These are phyloP conservation scores for Vanderwaltozyma yarrowii DNA, from an alignment of 805 yeast genomes.

Conservation along the genomic window DNA sequence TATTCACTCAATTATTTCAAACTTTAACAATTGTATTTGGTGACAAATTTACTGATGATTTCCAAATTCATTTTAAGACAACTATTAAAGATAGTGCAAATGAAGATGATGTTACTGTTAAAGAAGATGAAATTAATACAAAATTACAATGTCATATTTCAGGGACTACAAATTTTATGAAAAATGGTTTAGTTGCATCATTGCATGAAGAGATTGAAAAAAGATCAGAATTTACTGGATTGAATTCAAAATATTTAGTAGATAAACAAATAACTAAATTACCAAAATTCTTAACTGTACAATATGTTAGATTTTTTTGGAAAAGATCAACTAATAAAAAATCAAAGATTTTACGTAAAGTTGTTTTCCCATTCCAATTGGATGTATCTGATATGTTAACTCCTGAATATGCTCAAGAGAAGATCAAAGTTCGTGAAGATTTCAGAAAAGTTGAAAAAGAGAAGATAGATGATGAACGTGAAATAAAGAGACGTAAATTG, in stretches of 20 bases:
- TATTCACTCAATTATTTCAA: slow-evolving; percentile 67
- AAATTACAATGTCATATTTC: slow-evolving; percentile 87
- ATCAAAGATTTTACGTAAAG: slow-evolving; percentile 88
- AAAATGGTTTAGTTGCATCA: slow-evolving; percentile 72
- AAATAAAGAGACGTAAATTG: slow-evolving; percentile 48
- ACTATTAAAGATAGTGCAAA: slow-evolving; percentile 52
- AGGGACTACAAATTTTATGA: slow-evolving; percentile 73
- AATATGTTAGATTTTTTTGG: slow-evolving; percentile 94
- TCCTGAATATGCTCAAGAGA: slow-evolving; percentile 56
- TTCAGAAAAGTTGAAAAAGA: slow-evolving; percentile 68
- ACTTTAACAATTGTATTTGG: slow-evolving; percentile 38
- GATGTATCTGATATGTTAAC: slow-evolving; percentile 82
- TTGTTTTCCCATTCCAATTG: slow-evolving; percentile 86
- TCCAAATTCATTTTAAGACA: slow-evolving; percentile 56
- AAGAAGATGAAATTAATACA: slow-evolving; percentile 43
- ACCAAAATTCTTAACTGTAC: slow-evolving; percentile 82
- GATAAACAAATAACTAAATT: slow-evolving; percentile 52
- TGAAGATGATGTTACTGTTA: slow-evolving; percentile 38
- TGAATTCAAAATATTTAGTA: slow-evolving; percentile 63
- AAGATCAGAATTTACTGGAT: slow-evolving; percentile 55
- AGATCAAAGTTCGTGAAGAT: slow-evolving; percentile 65
- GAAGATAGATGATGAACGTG: slow-evolving; percentile 60
- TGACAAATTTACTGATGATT: slow-evolving; percentile 42
- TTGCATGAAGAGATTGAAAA: slow-evolving; percentile 72
- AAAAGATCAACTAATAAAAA: slow-evolving; percentile 82